phyloP scores from a whole-genome alignment of 2,329 filamentous ascomycete species.

The Fusarium sterilihyphosum region DNA sequence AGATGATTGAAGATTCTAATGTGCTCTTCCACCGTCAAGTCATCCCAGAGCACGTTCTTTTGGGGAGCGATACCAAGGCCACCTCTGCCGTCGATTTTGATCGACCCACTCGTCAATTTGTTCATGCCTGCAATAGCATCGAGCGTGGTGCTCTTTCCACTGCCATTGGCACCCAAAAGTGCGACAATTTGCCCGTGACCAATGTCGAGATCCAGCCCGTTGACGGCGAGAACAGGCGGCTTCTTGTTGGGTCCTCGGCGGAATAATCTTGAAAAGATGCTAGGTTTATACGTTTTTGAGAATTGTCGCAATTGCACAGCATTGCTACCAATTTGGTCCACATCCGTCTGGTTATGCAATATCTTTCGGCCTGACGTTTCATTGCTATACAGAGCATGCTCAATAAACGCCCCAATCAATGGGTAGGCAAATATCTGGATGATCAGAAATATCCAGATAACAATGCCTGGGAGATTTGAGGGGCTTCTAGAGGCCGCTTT shows the following conservation, averaged over 20 bases:
- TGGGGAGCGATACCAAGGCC: slow-evolving; percentile 90
- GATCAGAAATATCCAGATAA: slow-evolving; percentile 79
- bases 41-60: slow-evolving; percentile 94
- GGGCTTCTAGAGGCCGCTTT: slow-evolving; percentile 70
- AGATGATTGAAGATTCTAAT: slow-evolving; percentile 84
- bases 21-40: slow-evolving; percentile 86
- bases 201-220: slow-evolving; percentile 76
- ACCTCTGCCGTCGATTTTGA: slow-evolving; percentile 80
- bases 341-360: slow-evolving; percentile 47
- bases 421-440: slow-evolving; percentile 84
- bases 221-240: slow-evolving; percentile 80
- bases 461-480: slow-evolving; percentile 77
- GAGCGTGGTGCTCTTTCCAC: slow-evolving; percentile 89
- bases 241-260: slow-evolving; percentile 53
- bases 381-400: slow-evolving; percentile 80
- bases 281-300: slow-evolving; percentile 80
- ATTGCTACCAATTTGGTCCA: slow-evolving; percentile 45
- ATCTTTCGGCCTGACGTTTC: slow-evolving; percentile 69
- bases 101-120: slow-evolving; percentile 78
- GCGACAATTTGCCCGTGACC: slow-evolving; percentile 85
- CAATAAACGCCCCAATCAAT: slow-evolving; percentile 77
- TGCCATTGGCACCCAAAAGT: slow-evolving; percentile 88
- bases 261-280: slow-evolving; percentile 65
- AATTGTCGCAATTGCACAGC: slow-evolving; percentile 79
- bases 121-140: slow-evolving; percentile 88